Evolutionary conservation across 2,329 filamentous ascomycete genomes (phyloP).

Genomic region (Juglanconis sp.): DNA sequence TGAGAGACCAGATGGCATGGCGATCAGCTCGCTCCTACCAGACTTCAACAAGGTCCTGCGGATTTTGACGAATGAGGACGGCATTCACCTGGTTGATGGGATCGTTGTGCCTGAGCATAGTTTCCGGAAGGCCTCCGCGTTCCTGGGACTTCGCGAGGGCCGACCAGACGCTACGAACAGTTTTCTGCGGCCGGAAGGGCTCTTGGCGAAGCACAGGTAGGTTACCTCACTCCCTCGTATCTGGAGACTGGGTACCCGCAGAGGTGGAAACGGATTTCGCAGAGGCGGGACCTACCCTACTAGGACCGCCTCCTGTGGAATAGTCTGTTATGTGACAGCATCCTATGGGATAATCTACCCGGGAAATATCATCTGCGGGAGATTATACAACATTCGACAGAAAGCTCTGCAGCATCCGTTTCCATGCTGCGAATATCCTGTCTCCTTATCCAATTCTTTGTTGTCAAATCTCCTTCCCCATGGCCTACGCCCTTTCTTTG

Average conservation of each 20-base stretch:
- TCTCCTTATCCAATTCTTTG: too few relatives aligned
- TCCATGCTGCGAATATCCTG: too few relatives aligned
- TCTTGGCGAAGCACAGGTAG: constrained; percentile 59
- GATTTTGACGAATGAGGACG: constrained; percentile 82
- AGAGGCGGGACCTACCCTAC: too few relatives aligned
- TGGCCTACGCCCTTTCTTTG: neutral
- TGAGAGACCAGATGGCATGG: constrained; percentile 74
- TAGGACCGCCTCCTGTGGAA: too few relatives aligned
- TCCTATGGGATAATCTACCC: too few relatives aligned
- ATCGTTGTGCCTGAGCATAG: constrained; percentile 95
- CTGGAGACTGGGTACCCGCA: too few relatives aligned
- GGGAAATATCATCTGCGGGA: too few relatives aligned
- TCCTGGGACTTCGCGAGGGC: constrained; percentile 79
- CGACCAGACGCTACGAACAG: constrained; percentile 73
- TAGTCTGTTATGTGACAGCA: too few relatives aligned
- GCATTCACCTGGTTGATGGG: constrained; percentile 80
- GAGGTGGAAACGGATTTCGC: too few relatives aligned
- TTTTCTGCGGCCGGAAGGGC: constrained; percentile 79
- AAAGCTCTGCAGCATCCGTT: too few relatives aligned
- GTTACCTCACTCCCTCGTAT: neutral
- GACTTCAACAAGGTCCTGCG: constrained; percentile 81
- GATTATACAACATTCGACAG: too few relatives aligned
- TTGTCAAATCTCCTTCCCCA: neutral
- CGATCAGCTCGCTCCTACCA: constrained; percentile 78
- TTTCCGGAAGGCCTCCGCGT: constrained; percentile 82